Base-by-base conservation (phyloP, 345 rosid genomes). In the Ricinus communis region DNA sequence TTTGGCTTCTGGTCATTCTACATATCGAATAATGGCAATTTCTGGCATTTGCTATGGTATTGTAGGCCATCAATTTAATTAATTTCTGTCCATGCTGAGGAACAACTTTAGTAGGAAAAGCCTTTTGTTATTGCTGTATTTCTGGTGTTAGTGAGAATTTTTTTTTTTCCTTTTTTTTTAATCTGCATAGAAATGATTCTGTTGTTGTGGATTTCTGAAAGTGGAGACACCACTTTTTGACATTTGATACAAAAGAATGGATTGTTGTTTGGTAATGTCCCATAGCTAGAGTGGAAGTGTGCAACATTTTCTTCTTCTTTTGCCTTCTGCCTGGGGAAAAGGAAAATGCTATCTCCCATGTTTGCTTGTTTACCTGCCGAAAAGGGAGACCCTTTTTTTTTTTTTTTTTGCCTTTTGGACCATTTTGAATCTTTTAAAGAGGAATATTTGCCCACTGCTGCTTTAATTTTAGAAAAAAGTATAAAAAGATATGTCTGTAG, bases 381-480 rank as follows among this genome's bases (percentile, higher is more conserved):
- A 75, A 77, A 59, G 33, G 55, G 71, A 21, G 84, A 77, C 84
- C 75, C 18, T 45, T 33, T 19, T 41, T 60, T 70, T 57, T n/a
- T n/a, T n/a, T n/a, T n/a, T n/a, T n/a, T n/a, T n/a, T n/a, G n/a
- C n/a, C n/a, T n/a, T n/a, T n/a, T n/a, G n/a, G n/a, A n/a, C n/a
- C n/a, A n/a, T n/a, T n/a, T 28, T 27, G 5, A 11, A 1, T 25
- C 15, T 16, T n/a, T 24, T 24, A 13, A 54, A 25, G 30, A 33
- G 6, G 38, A 2, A 33, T 33, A 33, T 33, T 33, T 22, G 22
- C 47, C 16, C 18, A 52, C 9, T 24, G 0, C 47, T 59, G 13
- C 71, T 27, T 54, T n/a, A 13, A 8, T 7, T 33, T 61, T 24
- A 47, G n/a, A n/a, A n/a, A n/a, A n/a, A n/a, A n/a, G n/a, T n/a